Evolutionary conservation across 2,329 filamentous ascomycete species (phyloP), one percentile per base, ranked within the genome.

Genomic region (Mollisia scopiformis): DNA sequence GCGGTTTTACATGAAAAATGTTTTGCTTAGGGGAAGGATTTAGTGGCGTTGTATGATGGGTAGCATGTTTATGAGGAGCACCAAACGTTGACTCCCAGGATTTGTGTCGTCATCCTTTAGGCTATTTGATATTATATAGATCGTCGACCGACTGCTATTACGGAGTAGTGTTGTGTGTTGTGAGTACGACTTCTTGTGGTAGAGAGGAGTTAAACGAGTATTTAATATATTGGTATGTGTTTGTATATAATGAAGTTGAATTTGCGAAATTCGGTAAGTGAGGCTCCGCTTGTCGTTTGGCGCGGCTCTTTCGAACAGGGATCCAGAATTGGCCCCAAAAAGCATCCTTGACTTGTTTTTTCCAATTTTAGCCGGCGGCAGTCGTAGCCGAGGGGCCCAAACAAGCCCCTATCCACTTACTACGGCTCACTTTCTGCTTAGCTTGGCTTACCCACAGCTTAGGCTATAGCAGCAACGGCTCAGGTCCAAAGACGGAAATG

Each of bases 1-100:
- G 56, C 51, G 41, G 55, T 58, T 51, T 66, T 61, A 33, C 35
- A 64, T 66, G 25, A 66, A 62, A 10, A 64, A 62, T 62, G 49
- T 54, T 50, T 64, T 66, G 54, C 61, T 47, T 10, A 62, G 31
- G 56, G 50, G 46, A 64, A 60, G 57, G 13, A 66, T 64, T 53
- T 62, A 33, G 37, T 60, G 23, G 47, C 6, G 41, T 61, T 63
- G 16, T 55, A 59, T 59, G 27, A 59, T 55, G 19, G 41, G 50
- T 62, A 62, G 33, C 37, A 58, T 60, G 21, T 50, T 63, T 21
- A 60, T 58, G 19, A 57, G 50, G 33, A 58, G 53, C 49, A 33
- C 39, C 23, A 59, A 58, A 62, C 49, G 41, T 59, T 46, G 16
- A 59, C 50, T 63, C 35, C 35, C 23, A 63, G 41, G 25, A 57